Base-by-base conservation (phyloP, 352 stramenopile species). In the Globisporangium nagaii region DNA sequence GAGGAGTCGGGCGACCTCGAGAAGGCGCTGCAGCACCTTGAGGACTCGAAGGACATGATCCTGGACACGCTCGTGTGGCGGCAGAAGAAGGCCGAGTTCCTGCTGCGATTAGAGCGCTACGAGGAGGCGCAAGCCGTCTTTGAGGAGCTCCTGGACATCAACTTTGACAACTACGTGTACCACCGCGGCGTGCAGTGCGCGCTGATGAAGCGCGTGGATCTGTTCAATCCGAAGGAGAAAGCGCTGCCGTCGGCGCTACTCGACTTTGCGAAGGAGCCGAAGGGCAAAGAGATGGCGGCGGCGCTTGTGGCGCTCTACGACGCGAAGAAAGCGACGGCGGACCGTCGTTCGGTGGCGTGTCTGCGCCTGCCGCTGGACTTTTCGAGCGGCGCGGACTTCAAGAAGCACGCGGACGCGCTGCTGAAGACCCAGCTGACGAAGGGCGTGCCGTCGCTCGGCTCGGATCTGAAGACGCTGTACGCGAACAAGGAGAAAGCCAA, bases 391-490 rank as follows among this genome's bases (percentile, higher is more conserved):
- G 79, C 75, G 8, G 73, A 82, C 34, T 92, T 98, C 46, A 78
- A 88, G 56, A 58, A 60, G 53, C 60, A 84, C 24, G 68, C 77
- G 0, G 81, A 93, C 39, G 73, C 68, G 43, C 66, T 85, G 17
- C 40, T 90, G n/a, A 82, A 75, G 51, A 62, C 52, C 25, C 79
- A 90, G 55, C 63, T 98, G 52, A 79, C 81, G 17, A 96, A 96
- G 64, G 93, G 90, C 34, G 92, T 98, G 40, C 95, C 95, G 31
- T 98, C 91, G 15, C 72, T 99, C 6, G 95, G 92, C 31, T 85
- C 76, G n/a, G 92, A 98, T 63, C 70, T 99, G 10, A 96, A 92
- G 69, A 79, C 84, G 17, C 68, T 98, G 46, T 96, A 98, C 59
- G 64, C 56, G 22, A 60, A 79, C 51, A 70, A 83, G 46, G 65